Evolutionary conservation across 1,139 yeast genomes (phyloP), one percentile per base, ranked within the genome.

Genomic region (Blastobotrys raffinosifermentans): DNA sequence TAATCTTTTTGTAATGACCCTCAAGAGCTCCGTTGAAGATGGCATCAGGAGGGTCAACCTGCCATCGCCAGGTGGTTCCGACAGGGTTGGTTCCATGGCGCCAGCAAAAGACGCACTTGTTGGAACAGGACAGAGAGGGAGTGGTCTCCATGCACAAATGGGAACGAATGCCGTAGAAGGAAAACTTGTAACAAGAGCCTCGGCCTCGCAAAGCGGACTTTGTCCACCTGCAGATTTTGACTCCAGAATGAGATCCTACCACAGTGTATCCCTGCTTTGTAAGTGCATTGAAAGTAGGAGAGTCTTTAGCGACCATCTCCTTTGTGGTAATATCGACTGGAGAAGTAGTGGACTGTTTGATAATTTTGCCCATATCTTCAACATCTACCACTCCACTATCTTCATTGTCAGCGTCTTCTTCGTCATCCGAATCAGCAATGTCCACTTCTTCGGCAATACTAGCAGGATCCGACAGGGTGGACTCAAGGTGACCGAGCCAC

Each of bases 71-170:
- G 51, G 81, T 81, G 31, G 94, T 87, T 19, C 96, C 96, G 1
- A 89, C 96, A 0, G 97, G 97, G 53, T 87, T 89, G 3, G 96
- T 87, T 34, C 96, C 96, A 57, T 89, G 96, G 57, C 97, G 73
- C 97, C 97, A 87, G 63, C 97, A 87, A 57, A 87, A 87, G 2
- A 87, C 96, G 70, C 97, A 87, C 60, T 87, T 87, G 57, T 87
- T 87, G 7, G 96, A 85, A 59, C 97, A 87, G 4, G 96, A 91
- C 42, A 87, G 67, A 1, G 94, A 81, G 1, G 97, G 96, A 0
- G 97, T 87, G 2, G 96, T 77, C 58, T 87, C 97, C 96, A 87
- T 87, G 64, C 97, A 89, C 45, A 89, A 67, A 61, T 91, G 96
- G 2, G 94, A 82, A 45, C 73, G 75, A 50, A 87, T 87, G 19